phyloP scores from a whole-genome alignment of 345 rosid species.

The Tarenaya hassleriana region DNA sequence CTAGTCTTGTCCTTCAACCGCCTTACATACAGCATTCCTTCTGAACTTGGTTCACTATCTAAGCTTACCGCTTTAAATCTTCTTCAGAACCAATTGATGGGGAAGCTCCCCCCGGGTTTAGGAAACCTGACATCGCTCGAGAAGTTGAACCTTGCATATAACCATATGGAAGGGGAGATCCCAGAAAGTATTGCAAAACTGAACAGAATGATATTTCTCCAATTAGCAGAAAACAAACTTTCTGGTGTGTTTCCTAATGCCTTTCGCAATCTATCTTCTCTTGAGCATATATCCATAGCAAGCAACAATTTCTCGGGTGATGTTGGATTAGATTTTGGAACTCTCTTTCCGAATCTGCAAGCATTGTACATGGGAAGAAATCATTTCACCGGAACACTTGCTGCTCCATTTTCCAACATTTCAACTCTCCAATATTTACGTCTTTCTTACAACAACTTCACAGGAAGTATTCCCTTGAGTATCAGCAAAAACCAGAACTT shows the following conservation, averaged over 20 bases:
- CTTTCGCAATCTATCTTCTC: conserved; percentile 21
- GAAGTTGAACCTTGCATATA: neutral
- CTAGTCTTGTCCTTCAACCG: conserved; percentile 22
- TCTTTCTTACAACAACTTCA: conserved; percentile 1
- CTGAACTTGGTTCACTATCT: conserved; percentile 10
- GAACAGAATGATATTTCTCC: conserved; percentile 17
- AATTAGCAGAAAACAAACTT: conserved; percentile 5
- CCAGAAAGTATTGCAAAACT: conserved; percentile 16
- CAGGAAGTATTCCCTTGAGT: conserved; percentile 1
- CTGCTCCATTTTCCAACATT: conserved; percentile 21
- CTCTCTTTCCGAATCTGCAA: conserved; percentile 21
- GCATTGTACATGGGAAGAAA: neutral
- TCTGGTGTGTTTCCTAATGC: conserved; percentile 27
- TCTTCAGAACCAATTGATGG: conserved; percentile 3
- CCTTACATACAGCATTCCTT: conserved; percentile 10
- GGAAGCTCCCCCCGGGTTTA: conserved; percentile 16
- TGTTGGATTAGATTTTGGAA: conserved; percentile 18
- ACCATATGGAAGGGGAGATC: conserved; percentile 22
- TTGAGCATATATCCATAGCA: conserved; percentile 8
- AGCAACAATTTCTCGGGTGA: conserved; percentile 25
- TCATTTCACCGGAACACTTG: conserved; percentile 20
- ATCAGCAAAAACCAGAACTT: conserved; percentile 19
- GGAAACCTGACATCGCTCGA: conserved; percentile 24
- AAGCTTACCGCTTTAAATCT: neutral
- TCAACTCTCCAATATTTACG: conserved; percentile 19